phyloP scores from a whole-genome alignment of 495 filamentous ascomycete genomes.

The Neurospora sp. region DNA sequence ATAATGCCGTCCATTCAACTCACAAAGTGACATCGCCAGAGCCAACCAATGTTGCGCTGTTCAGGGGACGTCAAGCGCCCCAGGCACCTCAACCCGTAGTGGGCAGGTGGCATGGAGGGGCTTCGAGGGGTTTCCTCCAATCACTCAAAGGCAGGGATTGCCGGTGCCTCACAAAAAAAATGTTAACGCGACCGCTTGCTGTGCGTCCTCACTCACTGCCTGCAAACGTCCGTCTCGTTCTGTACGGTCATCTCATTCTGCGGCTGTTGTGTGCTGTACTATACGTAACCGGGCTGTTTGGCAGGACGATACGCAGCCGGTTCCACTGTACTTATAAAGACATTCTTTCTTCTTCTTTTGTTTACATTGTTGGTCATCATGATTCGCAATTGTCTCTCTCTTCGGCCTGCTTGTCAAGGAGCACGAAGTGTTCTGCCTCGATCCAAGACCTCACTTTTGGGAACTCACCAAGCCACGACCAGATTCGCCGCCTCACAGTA shows the following conservation, averaged over 20 bases:
- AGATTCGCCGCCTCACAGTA: not conserved
- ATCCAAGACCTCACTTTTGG: conserved; percentile 1
- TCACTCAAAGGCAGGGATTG: not conserved
- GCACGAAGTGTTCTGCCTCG: conserved; percentile 10
- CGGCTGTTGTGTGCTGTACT: conserved; percentile 5
- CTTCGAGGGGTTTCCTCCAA: not conserved
- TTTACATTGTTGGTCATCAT: conserved; percentile 9
- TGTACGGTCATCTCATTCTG: not conserved
- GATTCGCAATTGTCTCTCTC: conserved; percentile 15
- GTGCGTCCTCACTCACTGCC: not conserved
- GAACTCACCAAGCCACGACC: not conserved
- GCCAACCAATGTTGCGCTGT: not conserved
- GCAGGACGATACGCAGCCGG: not conserved
- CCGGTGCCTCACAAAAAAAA: not conserved
- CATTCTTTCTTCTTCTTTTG: not conserved
- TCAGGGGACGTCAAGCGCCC: not conserved
- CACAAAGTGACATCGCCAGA: not conserved
- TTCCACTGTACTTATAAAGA: not conserved
- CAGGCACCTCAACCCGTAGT: not conserved
- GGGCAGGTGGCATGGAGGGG: conserved; percentile 2
- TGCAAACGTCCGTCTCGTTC: not conserved
- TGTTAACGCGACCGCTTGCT: not conserved
- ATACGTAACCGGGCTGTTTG: conserved; percentile 7
- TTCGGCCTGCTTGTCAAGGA: conserved; percentile 16
- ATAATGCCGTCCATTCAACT: not conserved